phyloP scores from a whole-genome alignment of 306 rosid genomes.

The Dalbergia oliveri region DNA sequence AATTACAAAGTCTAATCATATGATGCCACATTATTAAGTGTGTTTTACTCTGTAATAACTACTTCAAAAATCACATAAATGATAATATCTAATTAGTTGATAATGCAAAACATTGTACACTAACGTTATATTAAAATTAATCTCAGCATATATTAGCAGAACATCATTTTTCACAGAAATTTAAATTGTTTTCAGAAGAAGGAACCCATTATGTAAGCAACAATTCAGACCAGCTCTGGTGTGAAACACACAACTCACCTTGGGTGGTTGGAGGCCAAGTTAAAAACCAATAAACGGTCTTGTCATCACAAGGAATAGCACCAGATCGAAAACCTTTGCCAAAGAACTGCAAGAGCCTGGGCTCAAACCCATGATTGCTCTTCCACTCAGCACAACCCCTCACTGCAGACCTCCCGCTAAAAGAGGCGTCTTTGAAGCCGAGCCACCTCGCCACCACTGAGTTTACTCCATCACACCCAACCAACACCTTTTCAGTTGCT shows the following conservation, averaged over 20 bases:
- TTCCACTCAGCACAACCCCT: slow-evolving; percentile 59
- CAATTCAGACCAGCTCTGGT: background rate
- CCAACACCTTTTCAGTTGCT: slow-evolving; percentile 60
- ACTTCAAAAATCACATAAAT: too few relatives aligned
- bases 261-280: slow-evolving; percentile 63
- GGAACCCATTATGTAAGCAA: background rate
- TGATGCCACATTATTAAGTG: too few relatives aligned
- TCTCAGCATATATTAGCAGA: too few relatives aligned
- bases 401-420: slow-evolving; percentile 59
- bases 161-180: background rate
- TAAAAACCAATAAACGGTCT: slow-evolving; percentile 64
- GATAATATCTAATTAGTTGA: too few relatives aligned
- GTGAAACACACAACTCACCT: slow-evolving; percentile 55
- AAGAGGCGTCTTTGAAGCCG: slow-evolving; percentile 63
- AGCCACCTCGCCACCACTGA: slow-evolving; percentile 78
- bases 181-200: background rate
- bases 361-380: slow-evolving; percentile 51
- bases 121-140: too few relatives aligned
- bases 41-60: too few relatives aligned
- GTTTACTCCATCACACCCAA: slow-evolving; percentile 92
- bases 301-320: slow-evolving; percentile 58
- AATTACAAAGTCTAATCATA: too few relatives aligned
- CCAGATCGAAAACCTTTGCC: slow-evolving; percentile 72
- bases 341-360: slow-evolving; percentile 50
- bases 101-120: too few relatives aligned